A percentile compares a stretch with the other conserved stretches of the same genome.
phyloP scores from a whole-genome alignment of 2,329 filamentous ascomycete genomes.

The Neonectria coccinea region DNA sequence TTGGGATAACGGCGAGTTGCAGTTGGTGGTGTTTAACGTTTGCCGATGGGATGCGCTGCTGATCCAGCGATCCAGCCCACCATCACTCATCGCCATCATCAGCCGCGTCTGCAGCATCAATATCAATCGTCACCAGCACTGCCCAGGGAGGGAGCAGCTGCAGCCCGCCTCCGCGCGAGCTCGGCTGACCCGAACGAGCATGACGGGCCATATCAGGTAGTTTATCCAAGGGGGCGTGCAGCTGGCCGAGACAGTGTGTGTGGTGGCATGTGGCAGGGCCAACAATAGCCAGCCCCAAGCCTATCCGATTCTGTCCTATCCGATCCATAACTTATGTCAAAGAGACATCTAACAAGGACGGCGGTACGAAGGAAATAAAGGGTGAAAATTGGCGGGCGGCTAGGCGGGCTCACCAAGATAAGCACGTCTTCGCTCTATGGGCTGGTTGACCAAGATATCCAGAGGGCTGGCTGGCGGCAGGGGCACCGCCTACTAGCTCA shows the following conservation, averaged over 20 bases:
- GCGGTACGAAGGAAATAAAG: background rate
- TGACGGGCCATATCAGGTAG: slow-evolving; percentile 29
- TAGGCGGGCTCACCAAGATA: slow-evolving; percentile 25
- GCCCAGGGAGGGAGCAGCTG: background rate
- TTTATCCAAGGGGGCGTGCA: slow-evolving; percentile 13
- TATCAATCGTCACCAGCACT: slow-evolving; percentile 24
- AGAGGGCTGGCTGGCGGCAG: slow-evolving; percentile 22
- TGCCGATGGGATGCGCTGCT: slow-evolving; percentile 26
- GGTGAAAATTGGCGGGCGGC: slow-evolving; percentile 9
- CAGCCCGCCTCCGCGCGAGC: background rate
- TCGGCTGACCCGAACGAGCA: slow-evolving; percentile 29
- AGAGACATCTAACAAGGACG: slow-evolving; percentile 20
- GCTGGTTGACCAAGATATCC: slow-evolving; percentile 17
- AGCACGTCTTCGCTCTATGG: slow-evolving; percentile 12
- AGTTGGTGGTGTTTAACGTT: slow-evolving; percentile 24
- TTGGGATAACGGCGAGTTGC: slow-evolving; percentile 4
- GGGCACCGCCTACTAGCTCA: slow-evolving; percentile 21
- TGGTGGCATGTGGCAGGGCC: slow-evolving; percentile 4
- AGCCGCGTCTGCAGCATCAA: slow-evolving; percentile 15
- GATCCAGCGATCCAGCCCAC: slow-evolving; percentile 29
- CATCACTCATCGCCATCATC: background rate
- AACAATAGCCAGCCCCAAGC: slow-evolving; percentile 4
- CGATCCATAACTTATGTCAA: slow-evolving; percentile 15
- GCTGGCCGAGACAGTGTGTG: background rate
- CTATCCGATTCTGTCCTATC: slow-evolving; percentile 7